Evolutionary conservation across 352 stramenopile species (phyloP).

Genomic region (Albugo candida): DNA sequence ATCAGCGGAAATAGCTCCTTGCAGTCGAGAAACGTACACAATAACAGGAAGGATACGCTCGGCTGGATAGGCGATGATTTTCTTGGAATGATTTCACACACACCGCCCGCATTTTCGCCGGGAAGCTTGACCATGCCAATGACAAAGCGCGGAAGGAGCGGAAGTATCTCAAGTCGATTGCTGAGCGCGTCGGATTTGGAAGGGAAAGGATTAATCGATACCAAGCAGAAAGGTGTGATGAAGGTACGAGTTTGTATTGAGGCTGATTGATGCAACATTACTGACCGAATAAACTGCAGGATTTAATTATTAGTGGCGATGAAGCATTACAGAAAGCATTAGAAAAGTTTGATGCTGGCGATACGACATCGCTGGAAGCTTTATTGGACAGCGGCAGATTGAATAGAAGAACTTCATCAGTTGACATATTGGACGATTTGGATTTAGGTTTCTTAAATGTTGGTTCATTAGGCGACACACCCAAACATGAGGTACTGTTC

Average conservation of each 20-base stretch:
- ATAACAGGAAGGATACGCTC: constrained; percentile 53
- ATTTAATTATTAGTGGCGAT: constrained; percentile 83
- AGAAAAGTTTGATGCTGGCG: constrained; percentile 76
- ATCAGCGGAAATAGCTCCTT: too few relatives aligned
- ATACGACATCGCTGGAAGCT: constrained; percentile 66
- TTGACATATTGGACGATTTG: constrained; percentile 70
- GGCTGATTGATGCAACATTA: background rate
- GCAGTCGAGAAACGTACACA: too few relatives aligned
- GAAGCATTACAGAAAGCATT: constrained; percentile 75
- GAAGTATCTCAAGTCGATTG: constrained; percentile 67
- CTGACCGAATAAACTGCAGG: constrained; percentile 13
- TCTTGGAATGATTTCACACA: constrained; percentile 77
- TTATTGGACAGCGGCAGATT: constrained; percentile 65
- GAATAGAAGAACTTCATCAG: constrained; percentile 56
- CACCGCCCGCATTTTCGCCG: constrained; percentile 78
- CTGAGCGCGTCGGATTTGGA: constrained; percentile 80
- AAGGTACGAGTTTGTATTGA: constrained; percentile 26
- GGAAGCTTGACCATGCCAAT: constrained; percentile 76
- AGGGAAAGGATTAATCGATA: constrained; percentile 78
- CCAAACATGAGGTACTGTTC: constrained; percentile 40
- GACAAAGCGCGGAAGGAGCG: constrained; percentile 67
- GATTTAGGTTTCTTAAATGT: constrained; percentile 79
- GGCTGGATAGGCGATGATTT: constrained; percentile 67
- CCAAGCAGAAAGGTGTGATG: constrained; percentile 79
- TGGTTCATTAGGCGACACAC: constrained; percentile 58